phyloP scores from a whole-genome alignment of 2,329 filamentous ascomycete genomes.

The Diaporthe amygdali region DNA sequence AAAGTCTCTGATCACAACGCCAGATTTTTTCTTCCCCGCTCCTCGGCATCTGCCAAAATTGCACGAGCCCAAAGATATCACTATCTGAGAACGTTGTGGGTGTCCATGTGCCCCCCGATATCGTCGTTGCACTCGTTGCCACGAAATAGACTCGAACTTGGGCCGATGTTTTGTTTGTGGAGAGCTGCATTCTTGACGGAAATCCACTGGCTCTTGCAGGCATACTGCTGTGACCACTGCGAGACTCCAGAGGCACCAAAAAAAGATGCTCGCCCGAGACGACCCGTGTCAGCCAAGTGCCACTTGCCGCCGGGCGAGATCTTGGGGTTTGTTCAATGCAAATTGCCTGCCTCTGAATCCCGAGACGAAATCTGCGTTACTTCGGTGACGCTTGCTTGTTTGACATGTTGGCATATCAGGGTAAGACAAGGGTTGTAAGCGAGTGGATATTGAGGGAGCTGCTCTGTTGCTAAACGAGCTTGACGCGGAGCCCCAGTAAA shows the following conservation, averaged over 20 bases:
- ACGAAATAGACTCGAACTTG: neutral
- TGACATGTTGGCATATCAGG: neutral
- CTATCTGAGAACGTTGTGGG: neutral
- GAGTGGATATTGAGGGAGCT: neutral
- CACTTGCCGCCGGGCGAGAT: conserved; percentile 7
- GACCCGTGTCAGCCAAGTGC: conserved; percentile 4
- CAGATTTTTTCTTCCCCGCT: neutral
- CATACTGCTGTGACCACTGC: neutral
- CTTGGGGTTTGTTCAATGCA: neutral
- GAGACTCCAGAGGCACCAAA: conserved; percentile 4
- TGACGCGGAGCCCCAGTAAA: neutral
- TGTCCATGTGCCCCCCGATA: neutral
- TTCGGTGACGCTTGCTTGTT: neutral
- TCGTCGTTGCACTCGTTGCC: neutral
- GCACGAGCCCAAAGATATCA: neutral
- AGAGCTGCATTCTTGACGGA: neutral
- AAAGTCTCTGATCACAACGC: neutral
- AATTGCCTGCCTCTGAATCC: neutral
- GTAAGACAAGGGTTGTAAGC: neutral
- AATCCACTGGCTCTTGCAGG: neutral
- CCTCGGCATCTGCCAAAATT: neutral
- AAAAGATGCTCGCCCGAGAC: neutral
- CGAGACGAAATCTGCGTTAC: neutral
- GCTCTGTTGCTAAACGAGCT: neutral
- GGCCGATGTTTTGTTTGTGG: neutral